These are phyloP conservation scores for Dendrobium nobile DNA, from an alignment of 106 monocot genomes.

Conservation along the genomic window DNA sequence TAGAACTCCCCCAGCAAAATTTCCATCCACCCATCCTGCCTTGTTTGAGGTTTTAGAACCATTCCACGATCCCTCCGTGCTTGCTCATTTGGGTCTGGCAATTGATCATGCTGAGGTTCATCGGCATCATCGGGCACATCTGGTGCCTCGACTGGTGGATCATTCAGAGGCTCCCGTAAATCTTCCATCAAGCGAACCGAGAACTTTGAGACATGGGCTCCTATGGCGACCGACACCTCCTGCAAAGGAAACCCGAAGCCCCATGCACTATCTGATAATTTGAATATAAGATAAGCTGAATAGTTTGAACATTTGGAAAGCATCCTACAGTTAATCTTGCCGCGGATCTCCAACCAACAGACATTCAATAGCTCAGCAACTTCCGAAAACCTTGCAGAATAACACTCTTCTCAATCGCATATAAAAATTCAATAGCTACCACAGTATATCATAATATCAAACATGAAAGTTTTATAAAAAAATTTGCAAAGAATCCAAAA, in stretches of 20 bases:
- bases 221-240: constrained; percentile 22
- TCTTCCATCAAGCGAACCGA: constrained; percentile 2
- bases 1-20: constrained; percentile 47
- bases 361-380: constrained; percentile 56
- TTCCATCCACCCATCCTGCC: constrained; percentile 54
- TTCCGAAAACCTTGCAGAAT: constrained; percentile 51
- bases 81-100: not conserved
- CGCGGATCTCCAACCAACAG: constrained; percentile 74
- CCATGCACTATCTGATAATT: not conserved
- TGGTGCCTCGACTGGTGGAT: not conserved
- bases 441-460: not conserved
- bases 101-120: not conserved
- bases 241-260: constrained; percentile 35
- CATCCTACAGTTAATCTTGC: constrained; percentile 21
- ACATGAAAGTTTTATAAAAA: not conserved
- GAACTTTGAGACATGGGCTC: constrained; percentile 4
- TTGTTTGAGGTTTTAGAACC: not conserved
- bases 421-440: not conserved
- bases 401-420: not conserved
- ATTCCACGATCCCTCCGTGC: not conserved
- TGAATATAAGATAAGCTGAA: constrained; percentile 49
- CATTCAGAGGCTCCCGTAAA: not conserved
- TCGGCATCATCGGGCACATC: not conserved
- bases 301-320: constrained; percentile 53
- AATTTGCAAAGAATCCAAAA: too few species aligned